Conservation (phyloP, 2,329 filamentous ascomycete species). For the Hypomyces rosellus region DNA sequence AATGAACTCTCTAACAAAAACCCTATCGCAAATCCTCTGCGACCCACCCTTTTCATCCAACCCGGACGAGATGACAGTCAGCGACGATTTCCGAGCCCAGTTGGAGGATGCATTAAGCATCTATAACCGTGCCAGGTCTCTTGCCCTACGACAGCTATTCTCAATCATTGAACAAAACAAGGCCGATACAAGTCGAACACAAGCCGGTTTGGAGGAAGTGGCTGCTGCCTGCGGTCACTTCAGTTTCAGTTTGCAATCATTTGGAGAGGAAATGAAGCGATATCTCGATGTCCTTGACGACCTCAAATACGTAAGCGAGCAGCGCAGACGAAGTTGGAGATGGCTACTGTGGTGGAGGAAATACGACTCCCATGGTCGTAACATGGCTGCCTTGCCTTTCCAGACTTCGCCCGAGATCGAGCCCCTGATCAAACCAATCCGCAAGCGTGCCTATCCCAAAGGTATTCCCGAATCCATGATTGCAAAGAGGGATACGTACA, state of each 20-base stretch:
- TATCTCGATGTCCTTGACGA: slow-evolving; percentile 78
- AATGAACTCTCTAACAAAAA: slow-evolving; percentile 84
- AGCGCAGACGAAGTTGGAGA: slow-evolving; percentile 59
- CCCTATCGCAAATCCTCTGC: slow-evolving; percentile 72
- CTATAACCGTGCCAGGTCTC: slow-evolving; percentile 64
- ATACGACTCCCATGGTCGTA: neutral
- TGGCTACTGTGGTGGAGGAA: slow-evolving; percentile 71
- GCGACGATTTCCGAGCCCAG: slow-evolving; percentile 69
- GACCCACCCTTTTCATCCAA: slow-evolving; percentile 63
- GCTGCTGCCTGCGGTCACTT: slow-evolving; percentile 91
- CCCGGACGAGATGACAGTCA: slow-evolving; percentile 46
- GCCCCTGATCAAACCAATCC: slow-evolving; percentile 33
- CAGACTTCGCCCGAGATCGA: slow-evolving; percentile 27
- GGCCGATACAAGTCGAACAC: slow-evolving; percentile 58
- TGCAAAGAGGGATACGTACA: slow-evolving; percentile 39
- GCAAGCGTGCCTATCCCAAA: slow-evolving; percentile 41
- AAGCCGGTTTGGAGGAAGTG: slow-evolving; percentile 87
- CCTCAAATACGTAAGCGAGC: slow-evolving; percentile 61
- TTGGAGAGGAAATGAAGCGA: slow-evolving; percentile 76
- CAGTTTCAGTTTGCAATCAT: slow-evolving; percentile 77
- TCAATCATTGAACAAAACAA: slow-evolving; percentile 62
- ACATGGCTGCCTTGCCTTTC: slow-evolving; percentile 16
- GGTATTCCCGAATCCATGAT: slow-evolving; percentile 45
- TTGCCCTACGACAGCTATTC: slow-evolving; percentile 70
- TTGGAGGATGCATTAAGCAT: slow-evolving; percentile 67